phyloP scores from a whole-genome alignment of 257 asterid species.

The Forsythia suspensa region DNA sequence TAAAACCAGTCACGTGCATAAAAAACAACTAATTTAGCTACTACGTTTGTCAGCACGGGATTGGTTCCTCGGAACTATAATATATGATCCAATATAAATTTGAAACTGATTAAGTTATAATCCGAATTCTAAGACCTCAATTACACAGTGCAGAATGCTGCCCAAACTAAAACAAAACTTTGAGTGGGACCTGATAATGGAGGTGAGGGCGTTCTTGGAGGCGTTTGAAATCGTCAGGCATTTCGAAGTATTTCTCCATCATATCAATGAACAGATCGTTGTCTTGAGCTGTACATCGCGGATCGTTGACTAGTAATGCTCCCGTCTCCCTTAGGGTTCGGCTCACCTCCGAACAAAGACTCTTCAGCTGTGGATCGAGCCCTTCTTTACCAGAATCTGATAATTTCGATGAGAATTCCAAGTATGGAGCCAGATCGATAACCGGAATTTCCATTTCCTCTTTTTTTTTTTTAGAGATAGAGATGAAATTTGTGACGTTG shows the following conservation, averaged over 20 bases:
- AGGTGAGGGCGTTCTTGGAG: slow-evolving; percentile 87
- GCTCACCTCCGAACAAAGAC: slow-evolving; percentile 75
- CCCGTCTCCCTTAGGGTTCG: slow-evolving; percentile 90
- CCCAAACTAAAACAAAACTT: neutral
- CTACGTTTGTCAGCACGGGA: neutral
- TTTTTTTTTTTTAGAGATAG: slow-evolving; percentile 21
- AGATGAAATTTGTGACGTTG: neutral
- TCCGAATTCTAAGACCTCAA: neutral
- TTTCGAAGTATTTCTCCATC: slow-evolving; percentile 90
- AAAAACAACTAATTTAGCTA: no score
- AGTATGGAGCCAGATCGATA: slow-evolving; percentile 73
- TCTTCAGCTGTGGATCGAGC: slow-evolving; percentile 44
- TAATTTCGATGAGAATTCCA: slow-evolving; percentile 31
- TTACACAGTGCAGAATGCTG: neutral
- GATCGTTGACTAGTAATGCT: slow-evolving; percentile 90
- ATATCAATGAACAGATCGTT: slow-evolving; percentile 82
- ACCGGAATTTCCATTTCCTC: slow-evolving; percentile 63
- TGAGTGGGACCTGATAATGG: slow-evolving; percentile 74
- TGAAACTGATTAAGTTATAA: neutral
- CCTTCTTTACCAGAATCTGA: slow-evolving; percentile 22
- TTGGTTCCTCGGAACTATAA: neutral
- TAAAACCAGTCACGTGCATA: neutral
- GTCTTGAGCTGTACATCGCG: slow-evolving; percentile 80
- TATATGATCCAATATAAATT: neutral
- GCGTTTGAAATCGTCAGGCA: slow-evolving; percentile 80